Base-by-base conservation (phyloP, 1,139 yeast species). In the Kluyveromyces marxianus region DNA sequence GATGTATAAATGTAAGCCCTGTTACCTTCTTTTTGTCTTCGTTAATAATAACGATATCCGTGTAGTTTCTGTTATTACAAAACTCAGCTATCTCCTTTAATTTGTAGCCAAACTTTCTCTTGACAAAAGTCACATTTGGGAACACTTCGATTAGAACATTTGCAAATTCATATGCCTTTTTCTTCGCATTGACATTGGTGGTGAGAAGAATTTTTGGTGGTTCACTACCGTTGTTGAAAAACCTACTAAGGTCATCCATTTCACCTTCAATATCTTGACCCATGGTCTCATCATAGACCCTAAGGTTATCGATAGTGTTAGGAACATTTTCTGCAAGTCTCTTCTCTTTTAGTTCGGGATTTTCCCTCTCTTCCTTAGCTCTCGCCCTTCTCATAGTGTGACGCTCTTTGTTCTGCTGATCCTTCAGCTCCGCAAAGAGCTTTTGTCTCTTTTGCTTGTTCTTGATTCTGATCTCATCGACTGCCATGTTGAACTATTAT, bases 1-100 rank as follows among this genome's bases (percentile, higher is more conserved):
- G 73, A 68, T 90, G 96, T 51, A 92, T 83, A 60, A 94, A 84
- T 1, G 97, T 88, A 50, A 94, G 68, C 3, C 98, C 98, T 44
- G 86, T 90, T 41, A 92, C 95, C 53, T 75, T 76, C 66, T 92
- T 92, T 66, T 89, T 89, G 68, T 88, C 96, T 68, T 92, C 98
- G 66, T 92, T 92, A 52, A 92, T 79, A 44, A 92, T 89, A 36
- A 92, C 71, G 56, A 92, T 70, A 60, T 90, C 95, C 0, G 97
- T 89, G 68, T 76, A 94, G 29, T 82, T 92, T 58, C 98, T 71
- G 61, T 84, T 86, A 39, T 79, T 63, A 63, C 96, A 86, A 56
- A 79, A 81, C 54, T 79, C 78, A 27, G 95, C 88, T 77, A 92
- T 92, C 48, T 88, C 96, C 55, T 82, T 79, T 76, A 92, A 83